phyloP scores from a whole-genome alignment of 2,329 filamentous ascomycete species.

The Paraphoma chrysanthemicola region DNA sequence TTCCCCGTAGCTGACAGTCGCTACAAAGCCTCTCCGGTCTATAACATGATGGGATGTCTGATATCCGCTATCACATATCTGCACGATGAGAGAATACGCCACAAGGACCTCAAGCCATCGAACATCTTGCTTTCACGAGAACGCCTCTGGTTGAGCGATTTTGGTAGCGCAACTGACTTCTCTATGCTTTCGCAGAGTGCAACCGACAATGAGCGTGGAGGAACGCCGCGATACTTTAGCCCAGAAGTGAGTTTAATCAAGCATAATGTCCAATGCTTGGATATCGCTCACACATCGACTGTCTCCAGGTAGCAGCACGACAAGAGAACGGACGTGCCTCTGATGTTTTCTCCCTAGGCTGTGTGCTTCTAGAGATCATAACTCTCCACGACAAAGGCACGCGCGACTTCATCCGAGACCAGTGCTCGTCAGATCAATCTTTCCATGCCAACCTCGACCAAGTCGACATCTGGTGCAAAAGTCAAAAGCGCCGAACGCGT shows the following conservation, averaged over 20 bases:
- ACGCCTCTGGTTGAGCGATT: slow-evolving; percentile 27
- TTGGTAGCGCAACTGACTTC: slow-evolving; percentile 31
- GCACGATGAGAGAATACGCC: slow-evolving; percentile 24
- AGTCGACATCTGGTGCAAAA: slow-evolving; percentile 66
- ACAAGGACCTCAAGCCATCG: slow-evolving; percentile 32
- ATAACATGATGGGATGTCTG: slow-evolving; percentile 23
- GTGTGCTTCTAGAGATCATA: slow-evolving; percentile 73
- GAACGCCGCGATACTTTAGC: slow-evolving; percentile 27
- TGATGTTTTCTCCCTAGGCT: slow-evolving; percentile 76
- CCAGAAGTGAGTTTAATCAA: slow-evolving; percentile 15
- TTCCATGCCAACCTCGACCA: slow-evolving; percentile 74
- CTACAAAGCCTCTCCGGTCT: slow-evolving; percentile 5
- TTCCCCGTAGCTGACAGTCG: not conserved
- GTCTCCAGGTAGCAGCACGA: slow-evolving; percentile 9
- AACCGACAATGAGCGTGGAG: slow-evolving; percentile 26
- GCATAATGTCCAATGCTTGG: too few relatives aligned
- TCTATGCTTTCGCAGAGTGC: slow-evolving; percentile 24
- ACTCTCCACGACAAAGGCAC: slow-evolving; percentile 58
- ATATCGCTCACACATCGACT: not conserved
- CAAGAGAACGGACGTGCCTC: slow-evolving; percentile 44
- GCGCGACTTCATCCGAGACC: slow-evolving; percentile 68
- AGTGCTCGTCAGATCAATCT: slow-evolving; percentile 62
- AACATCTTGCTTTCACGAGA: slow-evolving; percentile 21
- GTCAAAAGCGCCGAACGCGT: not conserved
- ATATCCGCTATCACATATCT: slow-evolving; percentile 25